Evolutionary conservation across 176 grass and related monocot species (phyloP).

Genomic region (barley (Hordeum vulgare)): MorexV3_pseudomolecules_assembly NC_058524.1:25532188-25532687

Average conservation of each 20-base stretch:
- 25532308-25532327: constrained; percentile 6
- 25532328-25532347: neutral
- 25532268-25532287: neutral
- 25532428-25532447: neutral
- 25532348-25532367: neutral
- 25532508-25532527: neutral
- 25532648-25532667: constrained; percentile 76
- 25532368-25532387: neutral
- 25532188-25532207: constrained; percentile 99
- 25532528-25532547: neutral
- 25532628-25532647: constrained; percentile 81
- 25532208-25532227: constrained; percentile 89
- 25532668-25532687: constrained; percentile 91
- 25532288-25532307: neutral
- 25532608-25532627: constrained; percentile 68
- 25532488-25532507: neutral
- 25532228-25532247: constrained; percentile 39
- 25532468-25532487: neutral
- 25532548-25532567: neutral
- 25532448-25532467: neutral
- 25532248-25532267: neutral
- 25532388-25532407: neutral
- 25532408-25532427: neutral
- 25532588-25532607: constrained; percentile 53
- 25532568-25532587: constrained; percentile 67